Conservation (phyloP, 768 basidiomycete species). For the Hypsizygus marmoreus region DNA sequence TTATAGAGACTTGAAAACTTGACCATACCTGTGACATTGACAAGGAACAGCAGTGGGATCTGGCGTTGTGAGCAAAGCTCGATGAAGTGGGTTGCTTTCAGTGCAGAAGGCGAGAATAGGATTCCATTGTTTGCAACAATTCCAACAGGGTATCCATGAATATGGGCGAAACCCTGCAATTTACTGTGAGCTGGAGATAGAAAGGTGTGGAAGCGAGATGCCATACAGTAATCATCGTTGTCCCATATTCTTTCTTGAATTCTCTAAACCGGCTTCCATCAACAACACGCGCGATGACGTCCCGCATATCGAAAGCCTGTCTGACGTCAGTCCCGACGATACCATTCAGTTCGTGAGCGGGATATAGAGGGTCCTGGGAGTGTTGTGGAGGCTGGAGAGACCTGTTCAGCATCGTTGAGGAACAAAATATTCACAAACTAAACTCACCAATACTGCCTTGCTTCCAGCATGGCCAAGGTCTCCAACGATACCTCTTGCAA, state of each 20-base stretch:
- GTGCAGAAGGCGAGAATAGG: constrained; percentile 88
- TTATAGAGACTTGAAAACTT: not conserved
- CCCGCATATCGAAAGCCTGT: constrained; percentile 91
- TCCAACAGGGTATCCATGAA: constrained; percentile 89
- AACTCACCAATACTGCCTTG: constrained; percentile 48
- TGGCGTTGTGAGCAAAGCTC: constrained; percentile 89
- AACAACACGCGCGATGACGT: constrained; percentile 88
- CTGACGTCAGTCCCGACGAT: constrained; percentile 90
- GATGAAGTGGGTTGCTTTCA: constrained; percentile 96
- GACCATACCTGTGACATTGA: constrained; percentile 82
- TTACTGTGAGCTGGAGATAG: not conserved
- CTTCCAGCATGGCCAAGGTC: constrained; percentile 72
- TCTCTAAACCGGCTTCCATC: constrained; percentile 92
- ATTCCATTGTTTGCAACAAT: constrained; percentile 96
- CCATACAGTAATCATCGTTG: constrained; percentile 84
- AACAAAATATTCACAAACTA: constrained; percentile 1
- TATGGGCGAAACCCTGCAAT: constrained; percentile 78
- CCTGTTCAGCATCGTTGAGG: constrained; percentile 2
- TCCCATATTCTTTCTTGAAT: constrained; percentile 95
- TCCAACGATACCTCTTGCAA: constrained; percentile 76
- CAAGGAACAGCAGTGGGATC: constrained; percentile 90
- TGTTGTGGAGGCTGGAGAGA: constrained; percentile 51
- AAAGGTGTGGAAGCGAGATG: not conserved
- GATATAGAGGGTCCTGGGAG: constrained; percentile 76
- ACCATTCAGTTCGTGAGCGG: constrained; percentile 81